These are phyloP conservation scores for Penicillium fuscoglaucum DNA, from an alignment of 2,329 filamentous ascomycete genomes.

Conservation along the genomic window DNA sequence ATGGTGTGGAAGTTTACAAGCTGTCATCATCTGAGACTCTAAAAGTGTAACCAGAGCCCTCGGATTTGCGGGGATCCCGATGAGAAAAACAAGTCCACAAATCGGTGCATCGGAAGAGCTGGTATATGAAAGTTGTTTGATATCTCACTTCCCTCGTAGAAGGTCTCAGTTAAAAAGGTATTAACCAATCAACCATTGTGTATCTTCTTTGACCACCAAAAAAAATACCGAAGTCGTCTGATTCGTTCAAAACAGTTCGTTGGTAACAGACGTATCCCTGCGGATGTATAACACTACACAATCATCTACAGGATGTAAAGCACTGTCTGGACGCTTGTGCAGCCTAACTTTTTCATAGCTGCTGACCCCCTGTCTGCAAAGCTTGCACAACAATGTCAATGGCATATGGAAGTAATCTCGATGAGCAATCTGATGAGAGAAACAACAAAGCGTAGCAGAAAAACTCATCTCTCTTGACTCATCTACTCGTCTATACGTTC, in stretches of 20 bases:
- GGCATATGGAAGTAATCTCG: slow-evolving; percentile 9
- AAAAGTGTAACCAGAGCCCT: not conserved
- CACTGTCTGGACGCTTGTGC: slow-evolving; percentile 14
- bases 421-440: slow-evolving; percentile 9
- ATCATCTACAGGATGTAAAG: slow-evolving; percentile 22
- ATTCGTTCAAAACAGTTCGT: slow-evolving; percentile 17
- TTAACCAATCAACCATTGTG: not conserved
- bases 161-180: not conserved
- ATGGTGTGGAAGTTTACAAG: not conserved
- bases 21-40: not conserved
- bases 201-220: not conserved
- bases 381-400: slow-evolving; percentile 11
- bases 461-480: slow-evolving; percentile 1
- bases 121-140: not conserved
- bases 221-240: slow-evolving; percentile 4
- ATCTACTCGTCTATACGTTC: slow-evolving; percentile 6
- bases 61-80: not conserved
- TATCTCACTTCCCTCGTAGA: not conserved
- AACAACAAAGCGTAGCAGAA: not conserved
- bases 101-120: not conserved
- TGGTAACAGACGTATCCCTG: slow-evolving; percentile 14
- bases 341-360: slow-evolving; percentile 10
- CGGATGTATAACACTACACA: slow-evolving; percentile 20
- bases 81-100: not conserved
- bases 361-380: slow-evolving; percentile 11